phyloP scores from a whole-genome alignment of 148 eudicot genomes.

The Fagopyrum esculentum region DNA sequence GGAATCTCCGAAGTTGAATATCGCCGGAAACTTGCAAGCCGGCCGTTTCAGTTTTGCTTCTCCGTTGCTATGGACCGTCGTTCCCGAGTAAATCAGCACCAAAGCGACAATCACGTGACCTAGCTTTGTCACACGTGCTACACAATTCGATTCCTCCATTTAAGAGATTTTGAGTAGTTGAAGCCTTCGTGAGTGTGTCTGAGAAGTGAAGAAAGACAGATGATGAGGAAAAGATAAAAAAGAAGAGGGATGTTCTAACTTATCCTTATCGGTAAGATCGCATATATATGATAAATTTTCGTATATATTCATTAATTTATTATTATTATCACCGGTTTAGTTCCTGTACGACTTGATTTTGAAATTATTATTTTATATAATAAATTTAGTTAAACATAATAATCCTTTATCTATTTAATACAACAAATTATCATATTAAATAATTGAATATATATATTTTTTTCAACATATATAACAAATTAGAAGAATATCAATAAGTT shows the following conservation, averaged over 20 bases:
- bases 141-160: background rate
- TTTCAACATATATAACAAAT: too few species aligned
- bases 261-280: background rate
- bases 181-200: background rate
- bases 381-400: too few species aligned
- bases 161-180: background rate
- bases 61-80: background rate
- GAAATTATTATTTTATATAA: too few species aligned
- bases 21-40: constrained; percentile 43
- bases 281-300: background rate
- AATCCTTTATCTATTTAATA: too few species aligned
- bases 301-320: background rate
- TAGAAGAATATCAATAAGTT: too few species aligned
- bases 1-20: constrained; percentile 90
- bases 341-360: too few species aligned
- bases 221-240: background rate
- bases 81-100: background rate
- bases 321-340: too few species aligned
- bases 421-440: too few species aligned
- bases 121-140: background rate
- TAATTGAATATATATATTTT: too few species aligned
- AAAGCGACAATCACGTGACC: background rate
- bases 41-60: background rate
- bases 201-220: background rate
- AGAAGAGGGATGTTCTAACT: background rate